Conservation (phyloP, 768 basidiomycete genomes). For the Pleurotus pulmonarius region DNA sequence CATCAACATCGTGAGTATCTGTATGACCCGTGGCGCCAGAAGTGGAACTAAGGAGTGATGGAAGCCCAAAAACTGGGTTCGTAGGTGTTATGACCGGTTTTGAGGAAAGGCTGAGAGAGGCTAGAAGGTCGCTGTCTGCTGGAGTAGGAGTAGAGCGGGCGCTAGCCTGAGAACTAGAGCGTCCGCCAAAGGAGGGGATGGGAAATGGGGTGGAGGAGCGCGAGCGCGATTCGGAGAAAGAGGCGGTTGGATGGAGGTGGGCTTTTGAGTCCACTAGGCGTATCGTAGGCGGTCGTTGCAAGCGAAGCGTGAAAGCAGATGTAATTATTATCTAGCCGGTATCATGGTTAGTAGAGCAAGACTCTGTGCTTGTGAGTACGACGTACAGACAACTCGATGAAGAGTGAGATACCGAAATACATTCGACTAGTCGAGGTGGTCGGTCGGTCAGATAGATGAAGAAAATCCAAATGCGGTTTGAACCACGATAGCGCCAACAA, state of each 20-base stretch:
- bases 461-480: constrained; percentile 33
- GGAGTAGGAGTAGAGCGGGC: constrained; percentile 12
- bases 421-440: constrained; percentile 30
- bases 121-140: constrained; percentile 54
- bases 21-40: constrained; percentile 20
- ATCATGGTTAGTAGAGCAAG: not conserved
- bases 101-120: constrained; percentile 61
- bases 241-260: constrained; percentile 42
- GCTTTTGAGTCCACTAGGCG: constrained; percentile 61
- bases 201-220: constrained; percentile 12
- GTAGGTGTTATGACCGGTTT: constrained; percentile 47
- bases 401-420: constrained; percentile 44
- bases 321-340: constrained; percentile 41
- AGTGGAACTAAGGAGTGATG: constrained; percentile 45
- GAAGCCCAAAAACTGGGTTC: constrained; percentile 65
- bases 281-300: constrained; percentile 68
- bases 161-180: constrained; percentile 14
- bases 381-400: constrained; percentile 58
- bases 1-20: not conserved
- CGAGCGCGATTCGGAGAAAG: constrained; percentile 21
- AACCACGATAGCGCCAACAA: constrained; percentile 40
- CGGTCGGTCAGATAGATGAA: constrained; percentile 31
- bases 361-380: no score
- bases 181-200: not conserved
- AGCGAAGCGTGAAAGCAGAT: constrained; percentile 53